Evolutionary conservation across 148 eudicot species (phyloP), one percentile per base, ranked within the genome.

Genomic region (Fallopia convolvulus): DNA sequence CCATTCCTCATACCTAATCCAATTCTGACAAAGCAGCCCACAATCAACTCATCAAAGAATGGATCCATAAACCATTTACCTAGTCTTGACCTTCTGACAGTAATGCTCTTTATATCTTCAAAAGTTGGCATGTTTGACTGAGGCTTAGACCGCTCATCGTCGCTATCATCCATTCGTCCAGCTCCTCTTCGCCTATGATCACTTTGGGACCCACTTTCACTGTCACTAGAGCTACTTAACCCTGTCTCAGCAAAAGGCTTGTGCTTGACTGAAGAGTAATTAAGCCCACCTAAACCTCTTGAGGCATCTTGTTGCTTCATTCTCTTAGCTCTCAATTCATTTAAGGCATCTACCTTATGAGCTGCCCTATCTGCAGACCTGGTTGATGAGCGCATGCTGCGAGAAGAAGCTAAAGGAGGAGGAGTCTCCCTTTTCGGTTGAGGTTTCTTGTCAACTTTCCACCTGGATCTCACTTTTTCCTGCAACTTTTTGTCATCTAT

Each of bases 21-120:
- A 61, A 95, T 97, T 83, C 99, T 88, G 74, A 95, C 99, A 79
- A 95, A 95, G 80, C 99, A 95, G 30, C 99, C 99, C 3, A 95
- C 94, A 74, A 95, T 93, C 79, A 95, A 79, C 36, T 92, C 99
- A 30, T 95, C 99, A 74, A 95, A 95, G 82, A 95, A 95, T 8
- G 99, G 99, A 72, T 95, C 99, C 99, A 95, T 95, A 74, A 93
- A 88, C 99, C 97, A 93, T 86, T 88, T 95, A n/a, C 94, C 88
- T 74, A 94, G 82, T 79, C 81, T 92, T 6, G 96, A 85, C 84
- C 98, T 85, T 40, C 93, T 83, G 48, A 94, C 88, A 15, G 97
- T 88, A 49, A 92, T 89, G 20, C 83, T 88, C 81, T 76, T 92
- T 72, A 90, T 80, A 50, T 94, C 98, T 79, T 94, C 97, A 77